These are phyloP conservation scores for Flaveria sonorensis DNA, from an alignment of 129 eudicot genomes.

Conservation along the genomic window DNA sequence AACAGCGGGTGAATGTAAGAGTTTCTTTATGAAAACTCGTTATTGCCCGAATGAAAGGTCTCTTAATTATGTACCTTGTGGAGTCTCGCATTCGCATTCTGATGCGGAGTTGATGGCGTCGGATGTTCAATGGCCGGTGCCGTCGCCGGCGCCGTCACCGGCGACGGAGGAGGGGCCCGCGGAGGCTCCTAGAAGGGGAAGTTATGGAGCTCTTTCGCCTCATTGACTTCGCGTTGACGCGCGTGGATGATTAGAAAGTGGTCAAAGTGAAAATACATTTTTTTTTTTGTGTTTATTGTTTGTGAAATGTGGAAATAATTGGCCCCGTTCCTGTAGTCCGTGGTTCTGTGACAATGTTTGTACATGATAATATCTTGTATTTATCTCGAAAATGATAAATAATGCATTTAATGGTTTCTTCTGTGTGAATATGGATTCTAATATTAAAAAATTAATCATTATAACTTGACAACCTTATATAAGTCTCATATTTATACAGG, in stretches of 20 bases:
- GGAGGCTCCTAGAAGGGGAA: neutral
- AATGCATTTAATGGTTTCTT: no score
- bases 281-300: neutral
- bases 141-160: neutral
- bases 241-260: neutral
- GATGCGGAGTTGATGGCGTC: slow-evolving; percentile 2
- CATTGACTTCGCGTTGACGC: neutral
- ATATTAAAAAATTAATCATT: no score
- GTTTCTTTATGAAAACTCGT: slow-evolving; percentile 16
- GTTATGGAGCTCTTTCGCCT: slow-evolving; percentile 32
- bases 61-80: slow-evolving; percentile 30
- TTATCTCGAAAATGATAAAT: no score
- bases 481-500: no score
- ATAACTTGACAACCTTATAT: no score
- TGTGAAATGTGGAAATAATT: slow-evolving; percentile 12
- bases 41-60: slow-evolving; percentile 25
- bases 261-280: slow-evolving; percentile 9
- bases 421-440: no score
- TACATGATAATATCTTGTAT: no score
- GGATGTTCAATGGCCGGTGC: neutral
- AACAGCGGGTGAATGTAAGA: slow-evolving; percentile 35
- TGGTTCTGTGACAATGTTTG: no score
- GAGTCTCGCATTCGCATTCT: no score
- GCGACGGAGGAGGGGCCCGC: neutral
- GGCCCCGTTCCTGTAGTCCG: neutral